Conservation (phyloP, 371 early-diverging fungal genomes). For the Mortierella sp. region DNA sequence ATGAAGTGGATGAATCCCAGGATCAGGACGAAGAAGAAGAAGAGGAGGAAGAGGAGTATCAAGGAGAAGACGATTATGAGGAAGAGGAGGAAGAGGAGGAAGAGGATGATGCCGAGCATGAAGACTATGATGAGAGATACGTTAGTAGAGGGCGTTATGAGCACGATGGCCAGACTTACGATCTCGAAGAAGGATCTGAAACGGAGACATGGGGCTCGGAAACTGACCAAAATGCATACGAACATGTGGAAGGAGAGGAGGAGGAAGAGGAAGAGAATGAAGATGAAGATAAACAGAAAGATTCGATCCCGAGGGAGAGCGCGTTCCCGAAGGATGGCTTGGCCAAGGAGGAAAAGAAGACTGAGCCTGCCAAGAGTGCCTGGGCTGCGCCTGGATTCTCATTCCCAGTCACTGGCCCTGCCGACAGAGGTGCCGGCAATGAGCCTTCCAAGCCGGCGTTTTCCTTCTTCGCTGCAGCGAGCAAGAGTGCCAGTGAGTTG, state of each 20-base stretch:
- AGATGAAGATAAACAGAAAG: slow-evolving; percentile 5
- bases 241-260: slow-evolving; percentile 23
- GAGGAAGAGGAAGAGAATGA: slow-evolving; percentile 18
- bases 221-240: slow-evolving; percentile 44
- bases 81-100: slow-evolving; percentile 15
- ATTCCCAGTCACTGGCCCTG: slow-evolving; percentile 23
- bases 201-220: slow-evolving; percentile 45
- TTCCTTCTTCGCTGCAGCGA: slow-evolving; percentile 26
- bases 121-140: slow-evolving; percentile 7
- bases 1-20: slow-evolving; percentile 2
- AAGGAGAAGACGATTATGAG: slow-evolving; percentile 12
- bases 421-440: not conserved
- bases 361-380: slow-evolving; percentile 8
- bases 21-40: not conserved
- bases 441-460: slow-evolving; percentile 18
- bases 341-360: slow-evolving; percentile 10
- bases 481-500: slow-evolving; percentile 9
- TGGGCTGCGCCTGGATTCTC: slow-evolving; percentile 41
- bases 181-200: slow-evolving; percentile 33
- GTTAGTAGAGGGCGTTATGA: slow-evolving; percentile 14
- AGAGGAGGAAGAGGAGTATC: slow-evolving; percentile 4
- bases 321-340: not conserved
- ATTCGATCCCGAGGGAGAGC: slow-evolving; percentile 5
- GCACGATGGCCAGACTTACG: slow-evolving; percentile 43
- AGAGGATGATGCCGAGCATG: slow-evolving; percentile 11